These are phyloP conservation scores for Mortierella claussenii DNA, from an alignment of 192 early-diverging fungal species.

Conservation along the genomic window DNA sequence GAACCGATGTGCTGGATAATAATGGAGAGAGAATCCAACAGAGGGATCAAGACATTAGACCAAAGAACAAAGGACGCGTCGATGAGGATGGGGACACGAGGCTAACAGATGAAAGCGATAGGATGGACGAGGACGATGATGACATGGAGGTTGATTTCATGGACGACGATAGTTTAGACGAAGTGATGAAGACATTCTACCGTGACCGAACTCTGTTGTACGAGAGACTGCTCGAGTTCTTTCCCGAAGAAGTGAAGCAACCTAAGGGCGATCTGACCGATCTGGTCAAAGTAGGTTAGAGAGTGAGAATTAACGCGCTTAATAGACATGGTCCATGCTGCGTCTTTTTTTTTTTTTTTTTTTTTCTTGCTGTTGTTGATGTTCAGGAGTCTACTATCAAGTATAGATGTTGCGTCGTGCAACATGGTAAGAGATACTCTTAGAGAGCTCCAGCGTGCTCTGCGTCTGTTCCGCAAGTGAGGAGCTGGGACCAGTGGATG, in stretches of 20 bases:
- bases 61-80: background rate
- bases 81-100: constrained; percentile 1
- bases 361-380: background rate
- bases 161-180: constrained; percentile 10
- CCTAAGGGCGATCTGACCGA: constrained; percentile 78
- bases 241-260: constrained; percentile 81
- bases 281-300: constrained; percentile 63
- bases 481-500: constrained; percentile 1
- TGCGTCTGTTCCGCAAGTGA: constrained; percentile 17
- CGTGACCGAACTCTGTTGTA: constrained; percentile 70
- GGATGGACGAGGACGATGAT: constrained; percentile 11
- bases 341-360: background rate
- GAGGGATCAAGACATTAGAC: too few relatives aligned
- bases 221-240: constrained; percentile 75
- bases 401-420: constrained; percentile 28
- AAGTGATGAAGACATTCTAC: constrained; percentile 19
- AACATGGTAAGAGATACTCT: constrained; percentile 25
- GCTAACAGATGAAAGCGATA: background rate
- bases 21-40: constrained; percentile 19
- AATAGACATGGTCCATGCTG: too few relatives aligned
- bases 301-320: background rate
- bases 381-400: too few relatives aligned
- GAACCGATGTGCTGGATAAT: constrained; percentile 20
- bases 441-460: constrained; percentile 47
- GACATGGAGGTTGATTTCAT: background rate